phyloP scores from a whole-genome alignment of 73 alveolate genomes.

The Breviolum minutum region DNA sequence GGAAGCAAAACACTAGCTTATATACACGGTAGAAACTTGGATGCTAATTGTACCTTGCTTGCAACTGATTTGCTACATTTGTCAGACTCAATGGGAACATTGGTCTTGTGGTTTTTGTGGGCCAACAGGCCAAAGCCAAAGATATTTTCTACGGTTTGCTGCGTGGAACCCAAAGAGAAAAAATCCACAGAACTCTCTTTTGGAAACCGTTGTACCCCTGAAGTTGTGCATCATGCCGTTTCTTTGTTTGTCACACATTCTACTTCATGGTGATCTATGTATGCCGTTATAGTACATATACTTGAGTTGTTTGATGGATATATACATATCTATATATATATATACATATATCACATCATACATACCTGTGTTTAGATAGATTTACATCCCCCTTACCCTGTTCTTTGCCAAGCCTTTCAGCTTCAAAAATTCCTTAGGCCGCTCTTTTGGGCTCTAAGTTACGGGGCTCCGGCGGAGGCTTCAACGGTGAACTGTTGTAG shows the following conservation, averaged over 20 bases:
- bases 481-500: not conserved
- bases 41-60: no score
- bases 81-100: no score
- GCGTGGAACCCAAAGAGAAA: slow-evolving; percentile 1
- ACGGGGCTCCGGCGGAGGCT: slow-evolving; percentile 66
- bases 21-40: not conserved
- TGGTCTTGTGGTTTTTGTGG: no score
- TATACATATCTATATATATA: not conserved
- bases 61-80: no score
- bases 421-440: no score
- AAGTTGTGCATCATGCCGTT: not conserved
- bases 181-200: no score
- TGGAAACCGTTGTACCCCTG: no score
- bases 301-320: not conserved
- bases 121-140: slow-evolving; percentile 13
- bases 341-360: not conserved
- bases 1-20: not conserved
- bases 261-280: no score
- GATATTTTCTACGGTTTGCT: slow-evolving; percentile 49
- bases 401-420: no score
- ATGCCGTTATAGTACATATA: not conserved
- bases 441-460: slow-evolving; percentile 82
- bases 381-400: no score
- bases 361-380: not conserved
- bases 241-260: no score